phyloP scores from a whole-genome alignment of 345 rosid species.

The Litchi chinensis region DNA sequence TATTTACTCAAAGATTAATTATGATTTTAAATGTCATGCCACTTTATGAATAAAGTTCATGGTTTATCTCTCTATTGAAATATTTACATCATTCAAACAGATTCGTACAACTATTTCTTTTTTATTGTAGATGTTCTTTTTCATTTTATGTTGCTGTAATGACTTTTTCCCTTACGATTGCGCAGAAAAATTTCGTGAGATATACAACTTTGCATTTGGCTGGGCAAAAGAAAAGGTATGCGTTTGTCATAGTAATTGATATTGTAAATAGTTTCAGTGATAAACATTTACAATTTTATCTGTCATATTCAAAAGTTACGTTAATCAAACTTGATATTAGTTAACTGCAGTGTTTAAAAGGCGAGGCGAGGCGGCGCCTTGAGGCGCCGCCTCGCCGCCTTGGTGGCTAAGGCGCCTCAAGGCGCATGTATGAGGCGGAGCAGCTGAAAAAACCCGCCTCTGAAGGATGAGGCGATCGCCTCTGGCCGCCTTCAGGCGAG shows the following conservation, averaged over 20 bases:
- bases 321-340: too few relatives aligned
- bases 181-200: conserved; percentile 93
- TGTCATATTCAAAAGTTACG: too few relatives aligned
- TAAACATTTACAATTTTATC: not conserved
- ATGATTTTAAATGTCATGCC: not conserved
- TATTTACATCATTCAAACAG: not conserved
- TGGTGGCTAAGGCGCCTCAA: too few relatives aligned
- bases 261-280: not conserved
- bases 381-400: too few relatives aligned
- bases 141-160: conserved; percentile 8
- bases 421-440: too few relatives aligned
- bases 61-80: not conserved
- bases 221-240: conserved; percentile 99
- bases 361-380: too few relatives aligned
- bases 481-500: too few relatives aligned
- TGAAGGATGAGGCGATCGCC: too few relatives aligned
- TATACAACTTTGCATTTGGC: conserved; percentile 92
- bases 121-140: not conserved
- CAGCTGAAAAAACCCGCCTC: too few relatives aligned
- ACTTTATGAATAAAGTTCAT: not conserved
- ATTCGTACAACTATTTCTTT: not conserved
- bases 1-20: conserved; percentile 13
- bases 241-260: not conserved
- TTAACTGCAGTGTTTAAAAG: too few relatives aligned
- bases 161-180: conserved; percentile 27